These are phyloP conservation scores for Penicillium nucicola DNA, from an alignment of 495 filamentous ascomycete species.

Conservation along the genomic window DNA sequence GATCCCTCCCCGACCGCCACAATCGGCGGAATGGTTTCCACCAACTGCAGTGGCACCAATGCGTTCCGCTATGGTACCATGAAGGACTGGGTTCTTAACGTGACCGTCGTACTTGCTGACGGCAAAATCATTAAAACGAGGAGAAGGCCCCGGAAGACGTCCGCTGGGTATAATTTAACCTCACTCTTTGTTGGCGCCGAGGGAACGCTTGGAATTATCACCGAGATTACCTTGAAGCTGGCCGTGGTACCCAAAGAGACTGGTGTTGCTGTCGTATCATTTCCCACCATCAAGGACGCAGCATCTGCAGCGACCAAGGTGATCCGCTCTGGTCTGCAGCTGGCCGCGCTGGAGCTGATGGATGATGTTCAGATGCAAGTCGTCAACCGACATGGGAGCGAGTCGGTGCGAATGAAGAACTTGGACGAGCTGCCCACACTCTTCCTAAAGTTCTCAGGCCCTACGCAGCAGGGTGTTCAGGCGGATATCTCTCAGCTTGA, in stretches of 20 bases:
- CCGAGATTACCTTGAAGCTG: constrained; percentile 81
- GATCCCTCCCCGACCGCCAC: constrained; percentile 70
- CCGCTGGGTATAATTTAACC: constrained; percentile 84
- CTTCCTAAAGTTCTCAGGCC: constrained; percentile 94
- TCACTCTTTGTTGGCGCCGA: constrained; percentile 85
- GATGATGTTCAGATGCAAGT: constrained; percentile 94
- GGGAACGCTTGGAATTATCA: constrained; percentile 88
- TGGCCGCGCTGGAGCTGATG: constrained; percentile 78
- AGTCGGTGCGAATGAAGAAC: constrained; percentile 63
- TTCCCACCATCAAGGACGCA: constrained; percentile 72
- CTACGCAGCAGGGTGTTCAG: constrained; percentile 72
- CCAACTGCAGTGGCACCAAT: constrained; percentile 91
- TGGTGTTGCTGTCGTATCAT: constrained; percentile 79
- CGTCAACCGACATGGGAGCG: constrained; percentile 77
- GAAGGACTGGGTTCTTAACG: constrained; percentile 89
- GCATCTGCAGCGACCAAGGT: constrained; percentile 77
- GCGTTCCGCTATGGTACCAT: constrained; percentile 93
- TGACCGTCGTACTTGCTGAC: constrained; percentile 92
- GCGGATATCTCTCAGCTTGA: too few relatives aligned
- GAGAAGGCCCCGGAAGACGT: constrained; percentile 62
- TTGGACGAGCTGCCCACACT: constrained; percentile 63
- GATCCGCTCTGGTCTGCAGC: constrained; percentile 69
- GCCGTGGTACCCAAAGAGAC: constrained; percentile 72
- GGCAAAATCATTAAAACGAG: constrained; percentile 85
- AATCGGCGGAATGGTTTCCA: constrained; percentile 96